Evolutionary conservation across 257 asterid genomes (phyloP).

Genomic region (Nicotiana benthamiana): DNA sequence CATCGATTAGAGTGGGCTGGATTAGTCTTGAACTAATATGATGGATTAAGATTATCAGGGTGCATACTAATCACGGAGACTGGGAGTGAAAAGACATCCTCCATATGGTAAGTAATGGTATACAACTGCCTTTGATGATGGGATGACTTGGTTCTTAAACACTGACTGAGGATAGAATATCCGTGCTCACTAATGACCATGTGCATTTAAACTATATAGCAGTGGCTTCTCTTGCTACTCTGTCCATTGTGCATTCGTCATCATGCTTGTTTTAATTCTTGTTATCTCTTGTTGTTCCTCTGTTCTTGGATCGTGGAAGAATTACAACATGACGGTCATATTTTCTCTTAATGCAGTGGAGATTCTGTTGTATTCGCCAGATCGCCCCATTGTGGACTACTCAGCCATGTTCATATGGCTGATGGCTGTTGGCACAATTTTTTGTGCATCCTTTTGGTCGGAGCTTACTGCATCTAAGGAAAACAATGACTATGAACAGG

Average conservation of each 20-base stretch:
- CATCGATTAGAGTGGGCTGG: too few species aligned
- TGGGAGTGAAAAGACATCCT: too few species aligned
- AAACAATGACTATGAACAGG: conserved; percentile 46
- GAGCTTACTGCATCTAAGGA: conserved; percentile 58
- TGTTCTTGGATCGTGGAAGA: neutral
- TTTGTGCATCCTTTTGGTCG: conserved; percentile 80
- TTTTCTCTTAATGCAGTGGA: conserved; percentile 54
- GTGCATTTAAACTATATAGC: neutral
- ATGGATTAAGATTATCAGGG: too few species aligned
- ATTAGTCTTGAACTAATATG: too few species aligned
- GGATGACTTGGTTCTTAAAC: too few species aligned
- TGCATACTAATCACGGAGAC: too few species aligned
- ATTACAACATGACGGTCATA: neutral
- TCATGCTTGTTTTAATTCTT: neutral
- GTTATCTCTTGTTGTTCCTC: neutral
- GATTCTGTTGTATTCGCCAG: conserved; percentile 77
- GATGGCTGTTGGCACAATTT: conserved; percentile 92
- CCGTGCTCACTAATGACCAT: neutral
- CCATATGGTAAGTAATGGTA: too few species aligned
- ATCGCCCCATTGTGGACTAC: conserved; percentile 74
- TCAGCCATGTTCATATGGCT: conserved; percentile 81
- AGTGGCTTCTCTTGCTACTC: neutral
- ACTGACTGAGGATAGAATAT: neutral
- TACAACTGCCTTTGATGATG: too few species aligned
- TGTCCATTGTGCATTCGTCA: neutral